Evolutionary conservation across 1,139 yeast species (phyloP), one percentile per base, ranked within the genome.

Genomic region (Geotrichum citri-aurantii): DNA sequence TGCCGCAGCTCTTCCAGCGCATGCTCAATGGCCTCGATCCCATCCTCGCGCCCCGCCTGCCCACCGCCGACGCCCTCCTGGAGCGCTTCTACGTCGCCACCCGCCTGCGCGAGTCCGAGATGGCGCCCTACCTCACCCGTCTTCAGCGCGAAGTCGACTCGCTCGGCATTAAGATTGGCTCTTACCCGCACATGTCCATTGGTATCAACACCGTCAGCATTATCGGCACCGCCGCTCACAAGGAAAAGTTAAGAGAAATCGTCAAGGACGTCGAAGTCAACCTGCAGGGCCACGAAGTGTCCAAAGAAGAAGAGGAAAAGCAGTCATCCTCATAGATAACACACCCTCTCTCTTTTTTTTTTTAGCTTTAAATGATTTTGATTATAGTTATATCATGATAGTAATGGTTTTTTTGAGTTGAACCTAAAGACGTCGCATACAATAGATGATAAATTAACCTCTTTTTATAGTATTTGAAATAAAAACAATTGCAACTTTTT

Each of bases 101-200:
- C 0, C 65, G 71, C 0, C 69, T 80, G 17, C 73, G 80, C 1
- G 96, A 90, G 68, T 81, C 89, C 17, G 82, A 78, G 59, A 79
- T 89, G 66, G 93, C 96, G 0, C 84, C 87, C 3, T 82, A 76
- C 61, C 75, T 90, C 61, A 68, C 81, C 1, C 69, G 72, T 1
- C 70, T 86, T 52, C 95, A 88, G 65, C 65, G 70, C 0, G 71
- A 75, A 52, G 80, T 81, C 50, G 74, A 74, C 57, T 78, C 77
- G 2, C 65, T 72, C 23, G 69, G 72, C 3, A 77, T 89, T 57
- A 89, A 89, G 69, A 77, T 90, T 52, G 96, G 96, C 2, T 85
- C 92, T 48, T 90, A 90, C 68, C 96, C 96, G 0, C 96, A 89
- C 70, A 77, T 83, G 71, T 78, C 79, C 17, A 79, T 82, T 73